phyloP scores from a whole-genome alignment of 257 asterid species.

The Solanum habrochaites region DNA sequence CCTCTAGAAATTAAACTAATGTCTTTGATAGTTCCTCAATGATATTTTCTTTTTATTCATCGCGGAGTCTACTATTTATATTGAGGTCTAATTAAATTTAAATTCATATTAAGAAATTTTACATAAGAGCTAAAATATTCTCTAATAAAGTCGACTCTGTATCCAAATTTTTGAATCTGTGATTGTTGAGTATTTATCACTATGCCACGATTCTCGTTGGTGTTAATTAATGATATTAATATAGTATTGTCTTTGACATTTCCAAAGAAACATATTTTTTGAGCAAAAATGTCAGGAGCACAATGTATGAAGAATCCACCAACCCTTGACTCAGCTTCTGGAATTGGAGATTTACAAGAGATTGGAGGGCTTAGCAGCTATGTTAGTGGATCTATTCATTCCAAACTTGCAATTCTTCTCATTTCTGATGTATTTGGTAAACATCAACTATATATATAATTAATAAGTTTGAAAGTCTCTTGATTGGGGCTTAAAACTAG shows the following conservation, averaged over 20 bases:
- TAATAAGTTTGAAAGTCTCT: not conserved
- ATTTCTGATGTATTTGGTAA: conserved; percentile 54
- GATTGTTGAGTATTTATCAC: no score
- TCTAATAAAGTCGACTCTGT: no score
- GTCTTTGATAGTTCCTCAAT: not conserved
- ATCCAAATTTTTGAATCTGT: no score
- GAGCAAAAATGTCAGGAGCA: conserved; percentile 30
- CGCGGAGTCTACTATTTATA: rapidly evolving
- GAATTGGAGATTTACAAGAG: conserved; percentile 29
- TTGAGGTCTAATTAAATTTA: rapidly evolving
- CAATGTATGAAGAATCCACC: conserved; percentile 43
- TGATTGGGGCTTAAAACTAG: not conserved
- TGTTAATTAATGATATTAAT: not conserved
- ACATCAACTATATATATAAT: not conserved
- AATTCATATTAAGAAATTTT: rapidly evolving
- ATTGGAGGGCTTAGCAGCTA: conserved; percentile 44
- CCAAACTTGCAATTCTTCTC: conserved; percentile 43
- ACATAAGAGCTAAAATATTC: rapidly evolving
- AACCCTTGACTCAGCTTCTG: conserved; percentile 15
- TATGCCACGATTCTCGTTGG: no score
- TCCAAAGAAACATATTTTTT: not conserved
- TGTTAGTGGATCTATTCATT: conserved; percentile 28
- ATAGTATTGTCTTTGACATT: not conserved
- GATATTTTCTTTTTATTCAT: no score
- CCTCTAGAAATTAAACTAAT: not conserved